Conservation (phyloP, 306 rosid species). For the Hippophae gyantsensis region DNA sequence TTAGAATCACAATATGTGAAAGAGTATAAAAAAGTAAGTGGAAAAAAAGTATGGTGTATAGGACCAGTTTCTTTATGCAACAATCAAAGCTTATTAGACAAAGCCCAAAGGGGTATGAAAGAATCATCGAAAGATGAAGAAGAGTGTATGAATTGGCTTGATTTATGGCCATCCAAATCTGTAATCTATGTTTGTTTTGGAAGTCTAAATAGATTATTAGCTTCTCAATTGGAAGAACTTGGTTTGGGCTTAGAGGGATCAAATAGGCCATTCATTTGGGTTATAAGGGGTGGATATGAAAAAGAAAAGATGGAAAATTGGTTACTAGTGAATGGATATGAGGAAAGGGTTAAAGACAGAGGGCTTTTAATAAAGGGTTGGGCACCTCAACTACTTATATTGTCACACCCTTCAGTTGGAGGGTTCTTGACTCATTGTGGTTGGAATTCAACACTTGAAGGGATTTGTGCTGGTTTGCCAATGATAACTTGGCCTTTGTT, state of each 20-base stretch:
- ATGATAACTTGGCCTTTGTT: not conserved
- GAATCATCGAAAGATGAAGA: too few relatives aligned
- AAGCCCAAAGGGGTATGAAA: not conserved
- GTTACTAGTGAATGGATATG: not conserved
- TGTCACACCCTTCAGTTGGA: not conserved
- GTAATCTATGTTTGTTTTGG: slow-evolving; percentile 15
- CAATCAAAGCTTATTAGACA: not conserved
- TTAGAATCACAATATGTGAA: slow-evolving; percentile 31
- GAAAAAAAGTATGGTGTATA: slow-evolving; percentile 40
- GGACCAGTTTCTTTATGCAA: slow-evolving; percentile 25
- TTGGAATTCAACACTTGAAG: slow-evolving; percentile 1
- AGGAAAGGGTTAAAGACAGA: not conserved
- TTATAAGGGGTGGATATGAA: not conserved
- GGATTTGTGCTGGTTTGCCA: not conserved
- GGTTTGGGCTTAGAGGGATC: slow-evolving; percentile 9
- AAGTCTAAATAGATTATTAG: not conserved
- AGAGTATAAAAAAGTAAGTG: slow-evolving; percentile 20
- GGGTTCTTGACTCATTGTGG: not conserved
- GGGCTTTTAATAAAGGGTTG: not conserved
- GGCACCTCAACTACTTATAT: not conserved
- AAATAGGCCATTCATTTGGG: slow-evolving; percentile 9
- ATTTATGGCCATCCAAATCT: slow-evolving; percentile 6
- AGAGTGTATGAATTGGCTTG: not conserved
- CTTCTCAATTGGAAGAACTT: slow-evolving; percentile 6
- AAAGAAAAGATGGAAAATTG: not conserved